A percentile compares a stretch with the other conserved stretches of the same genome.
phyloP scores from a whole-genome alignment of 2,329 filamentous ascomycete species.

The Penicillium sp. region DNA sequence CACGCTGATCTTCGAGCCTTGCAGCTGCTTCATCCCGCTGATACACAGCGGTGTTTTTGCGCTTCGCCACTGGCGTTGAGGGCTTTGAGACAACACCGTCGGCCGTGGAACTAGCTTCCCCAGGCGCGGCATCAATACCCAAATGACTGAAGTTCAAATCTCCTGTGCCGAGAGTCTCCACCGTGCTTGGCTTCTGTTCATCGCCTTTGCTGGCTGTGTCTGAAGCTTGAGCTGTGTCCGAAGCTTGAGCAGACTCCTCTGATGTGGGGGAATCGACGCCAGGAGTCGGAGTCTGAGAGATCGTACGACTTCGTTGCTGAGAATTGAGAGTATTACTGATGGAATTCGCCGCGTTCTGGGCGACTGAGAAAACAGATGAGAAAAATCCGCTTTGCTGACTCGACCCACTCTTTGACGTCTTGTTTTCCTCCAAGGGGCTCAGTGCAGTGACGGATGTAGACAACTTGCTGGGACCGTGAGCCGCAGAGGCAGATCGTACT shows the following conservation, averaged over 20 bases:
- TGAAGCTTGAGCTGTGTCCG: constrained; percentile 12
- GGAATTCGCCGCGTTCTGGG: constrained; percentile 85
- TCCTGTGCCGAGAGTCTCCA: constrained; percentile 86
- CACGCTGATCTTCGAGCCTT: constrained; percentile 61
- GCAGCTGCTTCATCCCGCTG: constrained; percentile 55
- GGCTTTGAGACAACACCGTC: constrained; percentile 43
- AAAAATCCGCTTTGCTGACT: constrained; percentile 71
- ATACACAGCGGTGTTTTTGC: constrained; percentile 38
- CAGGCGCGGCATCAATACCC: constrained; percentile 60
- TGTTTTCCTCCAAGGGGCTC: constrained; percentile 70
- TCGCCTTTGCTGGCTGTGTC: constrained; percentile 33
- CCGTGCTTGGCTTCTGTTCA: constrained; percentile 68
- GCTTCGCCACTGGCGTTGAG: constrained; percentile 32
- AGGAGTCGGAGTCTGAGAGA: constrained; percentile 32
- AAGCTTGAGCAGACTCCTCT: constrained; percentile 28
- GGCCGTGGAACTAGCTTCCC: constrained; percentile 37
- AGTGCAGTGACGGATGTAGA: constrained; percentile 73
- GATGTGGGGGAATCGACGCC: constrained; percentile 33
- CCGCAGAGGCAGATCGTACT: constrained; percentile 57
- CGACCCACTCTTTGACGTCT: constrained; percentile 56
- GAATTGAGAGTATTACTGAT: constrained; percentile 65
- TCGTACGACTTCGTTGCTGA: constrained; percentile 48
- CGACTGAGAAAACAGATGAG: constrained; percentile 87
- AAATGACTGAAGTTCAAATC: constrained; percentile 88
- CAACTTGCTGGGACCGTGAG: constrained; percentile 76